phyloP scores from a whole-genome alignment of 495 filamentous ascomycete genomes.

The Trichoderma erinaceum region DNA sequence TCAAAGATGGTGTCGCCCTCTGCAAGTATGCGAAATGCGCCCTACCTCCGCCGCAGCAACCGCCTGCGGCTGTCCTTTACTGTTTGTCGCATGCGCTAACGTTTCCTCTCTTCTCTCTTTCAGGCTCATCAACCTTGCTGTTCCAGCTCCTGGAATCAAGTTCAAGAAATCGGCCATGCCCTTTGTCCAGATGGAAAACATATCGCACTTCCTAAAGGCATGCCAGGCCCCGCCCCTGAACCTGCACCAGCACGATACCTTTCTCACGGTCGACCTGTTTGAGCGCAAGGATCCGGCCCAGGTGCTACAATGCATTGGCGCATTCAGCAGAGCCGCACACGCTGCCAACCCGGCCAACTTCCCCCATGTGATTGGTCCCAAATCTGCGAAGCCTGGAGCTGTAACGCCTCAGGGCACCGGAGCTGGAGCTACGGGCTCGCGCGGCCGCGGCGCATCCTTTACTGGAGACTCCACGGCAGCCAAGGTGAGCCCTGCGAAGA shows the following conservation, averaged over 20 bases:
- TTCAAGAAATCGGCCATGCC: conserved; percentile 84
- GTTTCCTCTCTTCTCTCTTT: background rate
- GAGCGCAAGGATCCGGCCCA: conserved; percentile 96
- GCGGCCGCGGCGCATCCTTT: conserved; percentile 60
- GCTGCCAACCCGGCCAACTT: conserved; percentile 68
- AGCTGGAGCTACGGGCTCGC: conserved; percentile 40
- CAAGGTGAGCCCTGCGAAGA: conserved; percentile 57
- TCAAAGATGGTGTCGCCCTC: conserved; percentile 85
- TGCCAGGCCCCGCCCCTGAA: conserved; percentile 77
- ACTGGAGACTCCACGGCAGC: conserved; percentile 58
- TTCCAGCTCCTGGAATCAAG: conserved; percentile 69
- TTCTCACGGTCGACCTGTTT: conserved; percentile 95
- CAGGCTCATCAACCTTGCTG: conserved; percentile 77
- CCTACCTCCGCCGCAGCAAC: background rate
- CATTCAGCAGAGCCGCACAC: conserved; percentile 86
- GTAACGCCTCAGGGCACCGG: conserved; percentile 70
- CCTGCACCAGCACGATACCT: conserved; percentile 88
- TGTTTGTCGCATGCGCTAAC: conserved; percentile 22
- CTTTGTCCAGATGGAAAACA: conserved; percentile 99
- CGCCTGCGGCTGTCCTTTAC: background rate
- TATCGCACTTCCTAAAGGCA: conserved; percentile 88
- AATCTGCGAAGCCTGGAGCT: conserved; percentile 51
- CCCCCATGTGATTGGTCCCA: conserved; percentile 62
- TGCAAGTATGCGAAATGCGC: conserved; percentile 62
- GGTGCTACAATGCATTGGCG: conserved; percentile 85